These are phyloP conservation scores for Acer campestre DNA, from an alignment of 345 rosid species.

Conservation along the genomic window DNA sequence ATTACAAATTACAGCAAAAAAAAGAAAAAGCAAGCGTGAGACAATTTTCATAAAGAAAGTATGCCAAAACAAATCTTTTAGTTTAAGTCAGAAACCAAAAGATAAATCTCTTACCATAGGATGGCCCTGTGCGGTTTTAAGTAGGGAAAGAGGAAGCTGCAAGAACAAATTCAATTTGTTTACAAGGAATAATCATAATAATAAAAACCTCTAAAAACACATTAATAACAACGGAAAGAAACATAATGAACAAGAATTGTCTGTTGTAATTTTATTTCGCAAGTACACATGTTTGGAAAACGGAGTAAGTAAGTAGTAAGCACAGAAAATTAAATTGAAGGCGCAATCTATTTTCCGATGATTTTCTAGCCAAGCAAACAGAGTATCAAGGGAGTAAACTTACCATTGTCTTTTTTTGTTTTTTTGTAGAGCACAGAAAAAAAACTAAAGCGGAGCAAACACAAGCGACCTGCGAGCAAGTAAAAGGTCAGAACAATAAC, in stretches of 20 bases:
- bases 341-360: not conserved
- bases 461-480: conserved; percentile 11
- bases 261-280: not conserved
- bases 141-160: conserved; percentile 83
- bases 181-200: not conserved
- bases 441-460: too few relatives aligned
- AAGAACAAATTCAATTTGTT: not conserved
- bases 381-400: not conserved
- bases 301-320: too few relatives aligned
- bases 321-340: too few relatives aligned
- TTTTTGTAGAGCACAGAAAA: not conserved
- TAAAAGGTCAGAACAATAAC: not conserved
- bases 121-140: conserved; percentile 85
- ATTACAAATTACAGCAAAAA: conserved; percentile 22
- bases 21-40: not conserved
- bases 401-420: not conserved
- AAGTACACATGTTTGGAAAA: too few relatives aligned
- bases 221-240: not conserved
- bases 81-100: conserved; percentile 4
- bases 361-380: not conserved
- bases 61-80: not conserved
- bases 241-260: not conserved
- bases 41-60: not conserved
- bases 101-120: conserved; percentile 57
- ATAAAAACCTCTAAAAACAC: not conserved